phyloP scores from a whole-genome alignment of 495 filamentous ascomycete genomes.

The Penicillium bovifimosum region DNA sequence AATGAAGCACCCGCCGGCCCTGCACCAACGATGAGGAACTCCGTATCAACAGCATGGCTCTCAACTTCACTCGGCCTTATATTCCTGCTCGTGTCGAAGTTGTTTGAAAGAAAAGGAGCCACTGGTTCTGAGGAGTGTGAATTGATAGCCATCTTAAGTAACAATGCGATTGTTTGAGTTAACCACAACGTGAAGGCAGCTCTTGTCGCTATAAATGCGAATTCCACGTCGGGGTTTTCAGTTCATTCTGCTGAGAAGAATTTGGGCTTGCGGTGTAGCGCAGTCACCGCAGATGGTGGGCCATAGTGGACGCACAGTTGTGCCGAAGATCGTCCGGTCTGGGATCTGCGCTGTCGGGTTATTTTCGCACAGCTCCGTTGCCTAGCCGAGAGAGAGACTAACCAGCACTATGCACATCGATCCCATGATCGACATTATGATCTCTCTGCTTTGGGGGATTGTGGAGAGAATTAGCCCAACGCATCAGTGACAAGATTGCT shows the following conservation, averaged over 20 bases:
- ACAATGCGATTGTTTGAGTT: background rate
- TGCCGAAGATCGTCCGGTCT: background rate
- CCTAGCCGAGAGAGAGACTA: too few species aligned
- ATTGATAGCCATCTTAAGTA: background rate
- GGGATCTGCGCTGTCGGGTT: background rate
- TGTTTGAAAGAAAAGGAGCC: background rate
- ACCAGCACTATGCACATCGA: too few species aligned
- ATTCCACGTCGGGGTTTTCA: background rate
- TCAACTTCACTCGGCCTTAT: background rate
- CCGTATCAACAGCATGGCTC: background rate
- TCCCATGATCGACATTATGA: too few species aligned
- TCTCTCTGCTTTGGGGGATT: too few species aligned
- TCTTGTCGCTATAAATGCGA: background rate
- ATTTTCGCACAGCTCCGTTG: background rate
- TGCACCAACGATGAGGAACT: slow-evolving; percentile 46
- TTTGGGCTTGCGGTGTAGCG: background rate
- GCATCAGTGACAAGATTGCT: too few species aligned
- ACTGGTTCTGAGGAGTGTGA: background rate
- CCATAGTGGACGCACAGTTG: background rate
- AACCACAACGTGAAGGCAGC: background rate
- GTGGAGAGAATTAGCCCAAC: too few species aligned
- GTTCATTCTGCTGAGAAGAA: background rate
- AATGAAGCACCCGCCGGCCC: slow-evolving; percentile 52
- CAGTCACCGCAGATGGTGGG: background rate
- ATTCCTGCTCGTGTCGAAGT: background rate